These are phyloP conservation scores for Talaromyces stipitatus DNA, from an alignment of 495 filamentous ascomycete genomes.

Conservation along the genomic window DNA sequence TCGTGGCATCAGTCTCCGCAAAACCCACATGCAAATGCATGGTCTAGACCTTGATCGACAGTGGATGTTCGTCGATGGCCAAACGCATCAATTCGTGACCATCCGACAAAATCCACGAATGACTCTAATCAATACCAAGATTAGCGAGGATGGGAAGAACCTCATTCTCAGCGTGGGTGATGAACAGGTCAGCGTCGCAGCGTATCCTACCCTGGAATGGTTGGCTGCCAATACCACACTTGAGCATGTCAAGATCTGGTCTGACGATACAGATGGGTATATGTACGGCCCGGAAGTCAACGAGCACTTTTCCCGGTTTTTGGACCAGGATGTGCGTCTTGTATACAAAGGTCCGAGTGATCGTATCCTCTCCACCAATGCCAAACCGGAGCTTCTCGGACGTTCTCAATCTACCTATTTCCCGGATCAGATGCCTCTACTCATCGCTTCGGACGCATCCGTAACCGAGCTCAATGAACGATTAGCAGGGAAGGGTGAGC, in stretches of 20 bases:
- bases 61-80: constrained; percentile 39
- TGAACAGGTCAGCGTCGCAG: constrained; percentile 11
- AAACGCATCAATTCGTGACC: constrained; percentile 29
- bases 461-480: constrained; percentile 32
- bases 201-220: constrained; percentile 24
- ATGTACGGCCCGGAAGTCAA: constrained; percentile 27
- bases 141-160: constrained; percentile 18
- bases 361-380: constrained; percentile 33
- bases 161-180: constrained; percentile 20
- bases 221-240: constrained; percentile 23
- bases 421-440: constrained; percentile 35
- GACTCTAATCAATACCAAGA: constrained; percentile 32
- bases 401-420: constrained; percentile 32
- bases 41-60: constrained; percentile 76
- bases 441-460: constrained; percentile 46
- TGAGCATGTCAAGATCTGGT: constrained; percentile 31
- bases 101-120: constrained; percentile 37
- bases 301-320: constrained; percentile 24
- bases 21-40: constrained; percentile 55
- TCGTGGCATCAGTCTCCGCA: constrained; percentile 61
- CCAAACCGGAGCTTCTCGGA: constrained; percentile 25
- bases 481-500: constrained; percentile 13
- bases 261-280: constrained; percentile 32
- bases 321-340: constrained; percentile 24
- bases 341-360: constrained; percentile 37